Conservation (phyloP, 495 filamentous ascomycete species). For the Penicillium herquei region DNA sequence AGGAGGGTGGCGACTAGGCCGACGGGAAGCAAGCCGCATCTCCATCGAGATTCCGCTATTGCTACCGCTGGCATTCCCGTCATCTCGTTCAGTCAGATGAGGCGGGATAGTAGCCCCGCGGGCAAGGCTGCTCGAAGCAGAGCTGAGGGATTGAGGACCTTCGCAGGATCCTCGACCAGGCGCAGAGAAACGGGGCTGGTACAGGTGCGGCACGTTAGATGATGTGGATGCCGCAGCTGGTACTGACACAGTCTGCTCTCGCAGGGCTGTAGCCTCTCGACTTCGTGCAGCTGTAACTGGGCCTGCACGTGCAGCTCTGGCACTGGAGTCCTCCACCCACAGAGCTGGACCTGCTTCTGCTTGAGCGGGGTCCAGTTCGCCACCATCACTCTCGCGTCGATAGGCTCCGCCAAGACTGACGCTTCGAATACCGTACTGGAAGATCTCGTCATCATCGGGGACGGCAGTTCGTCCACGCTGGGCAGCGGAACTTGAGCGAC, state of each 20-base stretch:
- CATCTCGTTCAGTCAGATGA: constrained; percentile 36
- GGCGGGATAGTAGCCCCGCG: constrained; percentile 36
- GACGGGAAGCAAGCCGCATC: constrained; percentile 35
- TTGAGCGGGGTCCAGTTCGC: constrained; percentile 16
- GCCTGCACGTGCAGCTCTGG: constrained; percentile 13
- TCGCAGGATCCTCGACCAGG: constrained; percentile 43
- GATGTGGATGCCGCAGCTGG: constrained; percentile 39
- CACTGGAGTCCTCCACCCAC: constrained; percentile 15
- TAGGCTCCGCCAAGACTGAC: constrained; percentile 74
- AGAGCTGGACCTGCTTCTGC: neutral
- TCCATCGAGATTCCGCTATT: constrained; percentile 46
- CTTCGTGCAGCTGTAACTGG: constrained; percentile 45
- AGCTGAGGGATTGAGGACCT: constrained; percentile 41
- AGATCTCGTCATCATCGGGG: constrained; percentile 61
- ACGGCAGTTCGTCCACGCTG: constrained; percentile 56
- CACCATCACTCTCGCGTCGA: constrained; percentile 48
- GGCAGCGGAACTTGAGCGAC: constrained; percentile 77
- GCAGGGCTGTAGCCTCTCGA: constrained; percentile 39
- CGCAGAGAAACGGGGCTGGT: constrained; percentile 41
- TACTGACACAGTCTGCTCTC: constrained; percentile 23
- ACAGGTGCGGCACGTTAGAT: constrained; percentile 31
- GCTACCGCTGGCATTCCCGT: constrained; percentile 53
- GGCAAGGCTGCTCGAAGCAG: constrained; percentile 44
- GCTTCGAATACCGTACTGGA: constrained; percentile 66
- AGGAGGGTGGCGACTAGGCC: constrained; percentile 32